phyloP scores from a whole-genome alignment of 2,329 filamentous ascomycete species.

The Fusarium kyushuense region DNA sequence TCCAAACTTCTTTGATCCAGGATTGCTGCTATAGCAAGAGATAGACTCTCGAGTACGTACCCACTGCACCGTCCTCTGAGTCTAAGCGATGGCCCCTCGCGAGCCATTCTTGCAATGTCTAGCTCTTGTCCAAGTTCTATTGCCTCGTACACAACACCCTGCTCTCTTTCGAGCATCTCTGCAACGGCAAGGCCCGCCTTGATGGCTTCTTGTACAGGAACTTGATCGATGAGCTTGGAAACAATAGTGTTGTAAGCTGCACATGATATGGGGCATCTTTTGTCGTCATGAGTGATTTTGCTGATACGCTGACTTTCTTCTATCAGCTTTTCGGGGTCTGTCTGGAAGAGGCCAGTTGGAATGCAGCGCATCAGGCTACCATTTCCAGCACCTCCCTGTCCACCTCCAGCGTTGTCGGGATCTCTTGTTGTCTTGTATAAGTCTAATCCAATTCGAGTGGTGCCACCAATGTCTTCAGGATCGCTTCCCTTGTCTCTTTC shows the following conservation, averaged over 20 bases:
- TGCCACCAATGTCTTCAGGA: constrained; percentile 57
- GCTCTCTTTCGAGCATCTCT: constrained; percentile 38
- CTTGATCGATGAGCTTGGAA: constrained; percentile 49
- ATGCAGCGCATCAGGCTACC: constrained; percentile 63
- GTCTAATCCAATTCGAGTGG: constrained; percentile 53
- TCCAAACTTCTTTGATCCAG: constrained; percentile 56
- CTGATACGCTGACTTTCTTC: constrained; percentile 54
- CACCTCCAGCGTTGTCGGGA: constrained; percentile 52
- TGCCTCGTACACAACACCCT: constrained; percentile 40
- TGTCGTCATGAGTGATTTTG: constrained; percentile 56
- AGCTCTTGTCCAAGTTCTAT: constrained; percentile 48
- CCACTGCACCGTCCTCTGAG: constrained; percentile 52
- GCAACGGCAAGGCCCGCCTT: constrained; percentile 44
- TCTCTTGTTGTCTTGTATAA: constrained; percentile 44
- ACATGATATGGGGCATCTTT: constrained; percentile 53
- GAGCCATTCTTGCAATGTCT: constrained; percentile 48
- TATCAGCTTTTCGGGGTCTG: constrained; percentile 44
- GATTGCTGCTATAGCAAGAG: constrained; percentile 57
- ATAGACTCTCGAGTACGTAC: constrained; percentile 59
- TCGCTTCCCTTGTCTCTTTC: constrained; percentile 49
- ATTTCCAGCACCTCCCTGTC: constrained; percentile 56
- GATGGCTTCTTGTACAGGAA: constrained; percentile 46
- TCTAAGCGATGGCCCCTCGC: constrained; percentile 46
- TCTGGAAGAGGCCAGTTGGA: constrained; percentile 57
- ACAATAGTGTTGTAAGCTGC: constrained; percentile 57